Evolutionary conservation across 805 yeast species (phyloP), one percentile per base, ranked within the genome.

Genomic region (Lipomyces lipofer): DNA sequence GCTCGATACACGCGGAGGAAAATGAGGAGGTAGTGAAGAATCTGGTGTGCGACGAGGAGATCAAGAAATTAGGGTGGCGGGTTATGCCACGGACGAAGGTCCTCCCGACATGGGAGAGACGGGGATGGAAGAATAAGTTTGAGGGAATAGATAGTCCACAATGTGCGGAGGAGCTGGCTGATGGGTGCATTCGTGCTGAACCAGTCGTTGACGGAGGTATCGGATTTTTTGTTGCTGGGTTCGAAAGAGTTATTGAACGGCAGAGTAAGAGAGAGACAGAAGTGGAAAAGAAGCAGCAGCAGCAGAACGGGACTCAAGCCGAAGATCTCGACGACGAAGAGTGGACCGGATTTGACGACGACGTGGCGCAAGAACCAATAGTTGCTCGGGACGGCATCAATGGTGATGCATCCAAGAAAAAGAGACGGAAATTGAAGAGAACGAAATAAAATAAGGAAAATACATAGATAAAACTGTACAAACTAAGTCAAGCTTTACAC

Each of bases 161-260:
- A 10, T 35, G 43, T 21, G 79, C 84, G 19, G 75, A 76, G 33
- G 75, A 71, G 35, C 66, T 88, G 46, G 95, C 97, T 0, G 89
- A 84, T 1, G 92, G 94, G 0, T 91, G 97, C 71, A 83, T 94
- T 0, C 76, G 99, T 62, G 86, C 91, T 0, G 71, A 83, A 40
- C 96, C 97, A 0, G 84, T 82, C 58, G 85, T 79, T 42, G 99
- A 94, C 68, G 99, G 98, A 28, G 99, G 99, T n/a, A 94, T 94
- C 64, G 99, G 99, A 0, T 94, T 94, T 68, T 94, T 94, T 71
- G 98, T 97, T 0, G 98, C 91, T 1, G 84, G 94, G 52, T 92
- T 94, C 68, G 86, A 87, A 59, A 77, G 86, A 52, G 66, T 59
- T 53, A 52, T 27, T 21, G 44, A 52, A 32, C 8, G 22, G 28